Evolutionary conservation across 1,284 basidiomycete genomes (phyloP), one percentile per base, ranked within the genome.

Genomic region (Marasmius oreades): DNA sequence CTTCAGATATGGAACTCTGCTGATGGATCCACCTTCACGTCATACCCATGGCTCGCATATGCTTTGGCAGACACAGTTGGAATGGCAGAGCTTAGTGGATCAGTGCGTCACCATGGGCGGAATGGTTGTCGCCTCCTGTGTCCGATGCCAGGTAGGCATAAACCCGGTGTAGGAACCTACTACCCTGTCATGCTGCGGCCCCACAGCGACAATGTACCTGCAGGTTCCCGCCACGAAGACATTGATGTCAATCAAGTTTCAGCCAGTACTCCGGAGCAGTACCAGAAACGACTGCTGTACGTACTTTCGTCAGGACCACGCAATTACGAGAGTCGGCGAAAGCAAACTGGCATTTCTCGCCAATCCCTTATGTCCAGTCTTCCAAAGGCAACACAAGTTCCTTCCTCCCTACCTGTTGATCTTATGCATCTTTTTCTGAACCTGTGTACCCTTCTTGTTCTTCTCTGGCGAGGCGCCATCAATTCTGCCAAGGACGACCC

Each of bases 351-450:
- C 5, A 51, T 56, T 43, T 22, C 18, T 1, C 53, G 53, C 22
- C 53, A 53, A 11, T 26, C 33, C 3, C 51, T 58, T 22, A 31
- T 60, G 16, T n/a, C 23, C 22, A 58, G 58, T 12, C 51, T 62
- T 20, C 11, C 34, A n/a, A 42, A 28, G 1, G 37, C 42, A 3
- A 42, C 59, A 6, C 46, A 54, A 0, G 31, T 70, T 0, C 68
- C 69, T 0, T 12, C 16, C 5, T 2, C 61, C 55, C 43, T 66
- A 67, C 51, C 58, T 53, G 55, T 43, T 0, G 72, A 77, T 52
- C 52, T 69, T 10, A 76, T 76, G 74, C 74, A 75, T 58, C 46
- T 64, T 2, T 37, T 55, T 0, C 54, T 72, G 2, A 77, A 75
- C n/a, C 2, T 75, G 0, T 51, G 65, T 0, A 69, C 75, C 5